Evolutionary conservation across 768 basidiomycete species (phyloP).

Genomic region (Mycena belliarum): DNA sequence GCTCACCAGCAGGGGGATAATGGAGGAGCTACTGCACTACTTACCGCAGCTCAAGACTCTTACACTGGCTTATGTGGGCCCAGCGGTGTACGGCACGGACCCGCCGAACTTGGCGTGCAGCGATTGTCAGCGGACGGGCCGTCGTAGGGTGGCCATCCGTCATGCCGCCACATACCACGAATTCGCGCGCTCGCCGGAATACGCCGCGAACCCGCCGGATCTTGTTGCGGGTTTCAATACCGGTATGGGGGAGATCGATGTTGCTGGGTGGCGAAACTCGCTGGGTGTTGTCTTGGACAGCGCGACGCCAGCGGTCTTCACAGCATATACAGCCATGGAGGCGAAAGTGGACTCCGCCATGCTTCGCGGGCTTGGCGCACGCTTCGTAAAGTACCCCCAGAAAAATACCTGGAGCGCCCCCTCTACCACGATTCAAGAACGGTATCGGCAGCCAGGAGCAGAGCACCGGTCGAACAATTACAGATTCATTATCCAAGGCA

Average conservation of each 20-base stretch:
- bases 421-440: neutral
- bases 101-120: neutral
- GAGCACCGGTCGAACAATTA: neutral
- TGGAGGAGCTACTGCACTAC: constrained; percentile 16
- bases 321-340: neutral
- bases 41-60: neutral
- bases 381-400: neutral
- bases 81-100: neutral
- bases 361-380: neutral
- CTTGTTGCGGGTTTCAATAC: constrained; percentile 14
- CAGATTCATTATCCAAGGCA: neutral
- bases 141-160: neutral
- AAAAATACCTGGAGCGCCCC: neutral
- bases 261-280: neutral
- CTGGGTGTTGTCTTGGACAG: neutral
- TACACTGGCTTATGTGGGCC: neutral
- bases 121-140: neutral
- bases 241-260: constrained; percentile 1
- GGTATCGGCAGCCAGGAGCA: neutral
- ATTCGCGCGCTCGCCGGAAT: neutral
- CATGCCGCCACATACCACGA: neutral
- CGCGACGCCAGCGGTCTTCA: neutral
- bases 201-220: neutral
- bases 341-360: neutral
- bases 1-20: neutral